Evolutionary conservation across 164 flowering plant species (phyloP).

Genomic region (Magnolia changhungtana): DNA sequence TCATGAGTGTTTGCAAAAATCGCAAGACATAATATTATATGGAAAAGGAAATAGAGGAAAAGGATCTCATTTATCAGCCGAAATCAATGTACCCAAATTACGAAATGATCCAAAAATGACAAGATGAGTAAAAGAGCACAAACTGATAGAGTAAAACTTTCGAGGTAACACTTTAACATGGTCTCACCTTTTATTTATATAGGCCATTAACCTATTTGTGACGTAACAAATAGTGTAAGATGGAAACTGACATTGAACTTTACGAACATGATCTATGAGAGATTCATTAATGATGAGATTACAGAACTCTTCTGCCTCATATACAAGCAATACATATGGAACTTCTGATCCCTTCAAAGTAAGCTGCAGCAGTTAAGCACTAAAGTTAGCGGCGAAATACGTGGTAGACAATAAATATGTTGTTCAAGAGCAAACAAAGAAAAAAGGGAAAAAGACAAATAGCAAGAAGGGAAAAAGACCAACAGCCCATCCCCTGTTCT

Average conservation of each 20-base stretch:
- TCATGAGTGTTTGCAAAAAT: background rate
- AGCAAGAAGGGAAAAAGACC: background rate
- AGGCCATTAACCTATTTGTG: conserved; percentile 71
- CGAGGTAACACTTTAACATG: background rate
- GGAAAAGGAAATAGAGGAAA: background rate
- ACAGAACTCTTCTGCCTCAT: conserved; percentile 85
- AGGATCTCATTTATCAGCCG: background rate
- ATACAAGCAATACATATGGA: conserved; percentile 62
- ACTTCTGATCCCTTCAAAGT: conserved; percentile 42
- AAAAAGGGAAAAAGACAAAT: background rate
- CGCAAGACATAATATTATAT: background rate
- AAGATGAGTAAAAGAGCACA: background rate
- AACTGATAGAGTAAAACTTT: background rate
- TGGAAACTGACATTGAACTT: conserved; percentile 58
- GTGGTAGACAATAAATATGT: background rate
- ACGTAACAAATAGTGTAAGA: conserved; percentile 72
- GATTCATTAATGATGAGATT: conserved; percentile 44
- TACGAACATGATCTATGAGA: conserved; percentile 49
- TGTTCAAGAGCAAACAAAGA: background rate
- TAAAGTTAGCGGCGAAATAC: background rate
- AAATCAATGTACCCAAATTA: background rate
- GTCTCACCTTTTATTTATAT: conserved; percentile 69
- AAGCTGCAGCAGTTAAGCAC: conserved; percentile 37
- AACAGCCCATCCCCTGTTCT: background rate
- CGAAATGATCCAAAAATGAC: background rate